Evolutionary conservation across 805 yeast species (phyloP), one percentile per base, ranked within the genome.

Genomic region (Yarrowia alimentaria): DNA sequence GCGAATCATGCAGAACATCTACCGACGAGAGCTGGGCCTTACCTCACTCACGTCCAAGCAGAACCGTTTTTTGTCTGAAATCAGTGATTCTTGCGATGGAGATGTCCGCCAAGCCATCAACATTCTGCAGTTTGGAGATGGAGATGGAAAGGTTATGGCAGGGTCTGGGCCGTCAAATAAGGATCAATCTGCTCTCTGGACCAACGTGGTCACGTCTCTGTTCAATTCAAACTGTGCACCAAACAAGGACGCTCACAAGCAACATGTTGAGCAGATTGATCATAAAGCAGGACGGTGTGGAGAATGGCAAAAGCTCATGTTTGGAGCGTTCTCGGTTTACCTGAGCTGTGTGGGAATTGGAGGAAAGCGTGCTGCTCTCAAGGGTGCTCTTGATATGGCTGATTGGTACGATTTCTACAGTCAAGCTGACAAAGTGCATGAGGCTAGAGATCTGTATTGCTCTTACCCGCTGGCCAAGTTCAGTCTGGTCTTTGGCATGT

Each of bases 51-150:
- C 35, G 7, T 12, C 17, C 11, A 30, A 30, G 14, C 50, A 43
- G 13, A 43, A 43, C 29, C 13, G 35, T 7, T 69, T 74, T 17
- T 58, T 93, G 13, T 75, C 80, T 12, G 85, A 83, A 33, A 68
- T 91, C 8, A 81, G 86, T 5, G 81, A 78, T 42, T 63, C 80
- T 1, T 78, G 89, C 28, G 88, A 85, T 56, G 86, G 86, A 31
- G 99, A 91, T 67, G 73, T 93, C 14, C 71, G 99, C 57, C 85
- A 88, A 20, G 84, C 96, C 64, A 71, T 91, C 30, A 91, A 91
- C 61, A 77, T 81, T 58, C 63, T 91, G 29, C 98, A 91, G 58
- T 90, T 91, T 61, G 37, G 37, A 6, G 48, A 29, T 7, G 48
- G 29, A 10, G 14, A 10, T 5, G n/a, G 13, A 13, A 10, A 16